phyloP scores from a whole-genome alignment of 805 yeast species.

The Candida silvatica region DNA sequence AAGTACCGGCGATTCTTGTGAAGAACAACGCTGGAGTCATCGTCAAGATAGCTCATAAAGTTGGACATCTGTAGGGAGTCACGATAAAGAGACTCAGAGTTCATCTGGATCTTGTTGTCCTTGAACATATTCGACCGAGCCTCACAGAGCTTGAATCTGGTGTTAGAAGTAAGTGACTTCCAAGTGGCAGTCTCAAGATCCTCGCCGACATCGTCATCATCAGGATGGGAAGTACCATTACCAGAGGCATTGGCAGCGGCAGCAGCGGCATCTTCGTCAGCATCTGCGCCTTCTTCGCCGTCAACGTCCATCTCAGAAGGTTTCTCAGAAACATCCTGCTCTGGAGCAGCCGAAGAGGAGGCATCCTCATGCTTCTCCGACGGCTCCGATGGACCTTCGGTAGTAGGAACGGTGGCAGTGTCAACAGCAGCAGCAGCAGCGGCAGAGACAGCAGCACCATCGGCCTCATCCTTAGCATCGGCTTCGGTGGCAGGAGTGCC shows the following conservation, averaged over 20 bases:
- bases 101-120: constrained; percentile 46
- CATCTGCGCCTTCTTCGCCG: constrained; percentile 3
- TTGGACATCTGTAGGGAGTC: constrained; percentile 62
- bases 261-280: constrained; percentile 1
- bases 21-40: constrained; percentile 22
- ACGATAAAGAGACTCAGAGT: constrained; percentile 64
- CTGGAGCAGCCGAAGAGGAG: constrained; percentile 17
- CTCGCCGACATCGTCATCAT: constrained; percentile 15
- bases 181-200: constrained; percentile 78
- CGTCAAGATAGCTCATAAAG: constrained; percentile 38
- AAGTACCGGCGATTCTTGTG: constrained; percentile 27
- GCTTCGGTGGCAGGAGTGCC: constrained; percentile 1
- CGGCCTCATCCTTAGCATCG: constrained; percentile 1
- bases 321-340: constrained; percentile 10
- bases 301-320: constrained; percentile 3
- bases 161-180: constrained; percentile 74
- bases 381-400: too few species aligned
- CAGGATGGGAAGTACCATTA: constrained; percentile 6
- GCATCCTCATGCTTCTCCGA: too few species aligned
- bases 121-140: constrained; percentile 61
- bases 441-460: neutral
- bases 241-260: constrained; percentile 6
- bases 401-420: neutral
- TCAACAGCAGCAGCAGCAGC: neutral
- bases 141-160: constrained; percentile 67